phyloP scores from a whole-genome alignment of 2,329 filamentous ascomycete species.

The Colletotrichum spaethianum region DNA sequence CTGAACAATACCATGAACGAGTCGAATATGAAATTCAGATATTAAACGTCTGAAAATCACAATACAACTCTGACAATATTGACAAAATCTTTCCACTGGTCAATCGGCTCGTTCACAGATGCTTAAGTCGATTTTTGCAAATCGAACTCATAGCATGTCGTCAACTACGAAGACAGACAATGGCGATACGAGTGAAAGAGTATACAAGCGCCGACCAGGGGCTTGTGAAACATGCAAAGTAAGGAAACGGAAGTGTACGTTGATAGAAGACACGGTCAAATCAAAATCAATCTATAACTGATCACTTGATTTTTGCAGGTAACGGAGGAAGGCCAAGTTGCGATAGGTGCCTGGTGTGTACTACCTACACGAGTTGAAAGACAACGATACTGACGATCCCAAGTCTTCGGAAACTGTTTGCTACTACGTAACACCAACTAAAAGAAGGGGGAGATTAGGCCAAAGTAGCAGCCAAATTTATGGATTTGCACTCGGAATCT shows the following conservation, averaged over 20 bases:
- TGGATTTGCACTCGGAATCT: not conserved
- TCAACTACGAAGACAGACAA: not conserved
- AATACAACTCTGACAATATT: not conserved
- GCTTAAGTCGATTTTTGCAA: too few species aligned
- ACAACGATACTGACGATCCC: not conserved
- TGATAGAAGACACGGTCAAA: not conserved
- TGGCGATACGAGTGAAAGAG: not conserved
- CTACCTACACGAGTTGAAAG: not conserved
- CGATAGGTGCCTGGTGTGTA: constrained; percentile 19
- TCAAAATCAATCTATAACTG: not conserved
- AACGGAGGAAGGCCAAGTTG: constrained; percentile 30
- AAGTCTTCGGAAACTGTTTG: constrained; percentile 13
- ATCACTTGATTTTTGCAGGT: not conserved
- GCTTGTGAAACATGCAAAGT: constrained; percentile 28
- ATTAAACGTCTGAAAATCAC: too few species aligned
- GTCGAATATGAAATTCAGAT: too few species aligned
- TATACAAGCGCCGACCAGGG: constrained; percentile 29
- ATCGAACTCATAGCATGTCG: constrained; percentile 8
- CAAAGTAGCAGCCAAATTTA: constrained; percentile 6
- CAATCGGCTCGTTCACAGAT: too few species aligned
- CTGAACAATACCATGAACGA: too few species aligned
- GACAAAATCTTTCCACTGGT: not conserved
- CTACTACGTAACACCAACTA: constrained; percentile 18
- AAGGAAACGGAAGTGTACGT: constrained; percentile 25
- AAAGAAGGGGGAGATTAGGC: constrained; percentile 21